Base-by-base conservation (phyloP, 208 protist species). In the Leishmania tropica region DNA sequence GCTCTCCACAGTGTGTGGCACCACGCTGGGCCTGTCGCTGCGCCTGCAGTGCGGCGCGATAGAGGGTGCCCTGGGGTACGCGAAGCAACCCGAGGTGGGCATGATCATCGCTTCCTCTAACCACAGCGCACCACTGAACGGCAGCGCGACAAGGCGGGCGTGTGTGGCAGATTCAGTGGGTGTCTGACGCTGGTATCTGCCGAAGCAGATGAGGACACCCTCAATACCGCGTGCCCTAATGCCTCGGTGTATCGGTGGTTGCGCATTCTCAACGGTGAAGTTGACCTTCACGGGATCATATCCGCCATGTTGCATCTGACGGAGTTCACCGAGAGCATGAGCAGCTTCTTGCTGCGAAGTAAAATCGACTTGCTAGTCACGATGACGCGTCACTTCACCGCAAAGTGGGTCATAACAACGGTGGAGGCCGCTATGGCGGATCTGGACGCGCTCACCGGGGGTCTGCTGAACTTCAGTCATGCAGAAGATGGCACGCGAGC, bases 41-140 rank as follows among this genome's bases (percentile, higher is more conserved):
- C 83, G 74, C 19, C 83, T 92, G 37, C 82, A 76, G 40, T 47
- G 76, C 56, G 86, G 82, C 75, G 81, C 56, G 53, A 73, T 85
- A 11, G 85, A 87, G 45, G 83, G 79, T 31, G 81, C 87, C 0
- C 81, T 86, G 19, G 89, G 88, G 81, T 92, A 89, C 79, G 81
- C 89, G 60, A 74, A 90, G 75, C 81, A 90, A 60, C 89, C 81
- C 37, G 80, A 89, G 73, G 81, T 92, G 60, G 84, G 84, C 37
- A 72, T 81, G 67, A 80, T 84, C 19, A 83, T 92, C 10, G 84
- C 79, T 56, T 75, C 82, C 17, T 80, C 83, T 1, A 73, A 78
- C 3, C 78, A 80, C 45, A 85, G 79, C 51, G n/a, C 48, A 0
- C 21, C 71, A 19, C 53, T 83, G 28, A 79, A 48, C 74, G 78